A percentile compares a stretch with the other conserved stretches of the same genome.
phyloP scores from a whole-genome alignment of 805 yeast species.

The Starmerella powellii region DNA sequence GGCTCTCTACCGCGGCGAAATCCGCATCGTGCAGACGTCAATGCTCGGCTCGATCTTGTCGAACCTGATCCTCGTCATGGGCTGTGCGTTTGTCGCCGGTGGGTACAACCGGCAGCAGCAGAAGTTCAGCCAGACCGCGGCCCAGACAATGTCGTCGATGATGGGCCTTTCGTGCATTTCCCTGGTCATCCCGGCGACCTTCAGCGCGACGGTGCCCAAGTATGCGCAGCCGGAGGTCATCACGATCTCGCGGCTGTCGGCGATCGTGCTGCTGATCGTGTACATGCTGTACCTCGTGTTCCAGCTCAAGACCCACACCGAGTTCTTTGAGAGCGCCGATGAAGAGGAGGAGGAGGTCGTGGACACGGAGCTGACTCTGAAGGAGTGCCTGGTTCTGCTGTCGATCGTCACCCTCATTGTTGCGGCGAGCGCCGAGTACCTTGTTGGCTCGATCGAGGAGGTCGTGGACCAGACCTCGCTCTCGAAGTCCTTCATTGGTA shows the following conservation, averaged over 20 bases:
- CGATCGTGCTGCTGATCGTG: conserved; percentile 62
- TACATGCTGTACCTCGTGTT: conserved; percentile 71
- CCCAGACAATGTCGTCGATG: conserved; percentile 93
- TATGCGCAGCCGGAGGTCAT: conserved; percentile 41
- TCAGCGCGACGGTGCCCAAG: conserved; percentile 49
- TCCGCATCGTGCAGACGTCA: conserved; percentile 90
- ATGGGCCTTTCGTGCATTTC: conserved; percentile 86
- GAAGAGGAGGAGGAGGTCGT: conserved; percentile 30
- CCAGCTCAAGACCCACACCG: conserved; percentile 79
- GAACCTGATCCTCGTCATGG: conserved; percentile 76
- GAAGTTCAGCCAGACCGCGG: conserved; percentile 86
- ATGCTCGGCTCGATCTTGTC: conserved; percentile 92
- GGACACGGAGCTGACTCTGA: conserved; percentile 39
- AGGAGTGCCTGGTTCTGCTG: conserved; percentile 43
- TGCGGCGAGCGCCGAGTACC: conserved; percentile 81
- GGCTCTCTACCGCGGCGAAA: conserved; percentile 74
- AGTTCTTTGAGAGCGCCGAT: conserved; percentile 50
- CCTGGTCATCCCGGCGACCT: conserved; percentile 88
- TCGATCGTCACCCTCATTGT: conserved; percentile 62
- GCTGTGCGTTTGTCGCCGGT: conserved; percentile 91
- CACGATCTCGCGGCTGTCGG: conserved; percentile 71
- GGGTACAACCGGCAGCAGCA: conserved; percentile 81
- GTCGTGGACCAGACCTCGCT: conserved; percentile 74
- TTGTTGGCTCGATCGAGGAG: conserved; percentile 87
- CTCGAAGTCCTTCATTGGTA: conserved; percentile 89